Evolutionary conservation across 2,329 filamentous ascomycete genomes (phyloP).

Genomic region (Fusarium sp.): DNA sequence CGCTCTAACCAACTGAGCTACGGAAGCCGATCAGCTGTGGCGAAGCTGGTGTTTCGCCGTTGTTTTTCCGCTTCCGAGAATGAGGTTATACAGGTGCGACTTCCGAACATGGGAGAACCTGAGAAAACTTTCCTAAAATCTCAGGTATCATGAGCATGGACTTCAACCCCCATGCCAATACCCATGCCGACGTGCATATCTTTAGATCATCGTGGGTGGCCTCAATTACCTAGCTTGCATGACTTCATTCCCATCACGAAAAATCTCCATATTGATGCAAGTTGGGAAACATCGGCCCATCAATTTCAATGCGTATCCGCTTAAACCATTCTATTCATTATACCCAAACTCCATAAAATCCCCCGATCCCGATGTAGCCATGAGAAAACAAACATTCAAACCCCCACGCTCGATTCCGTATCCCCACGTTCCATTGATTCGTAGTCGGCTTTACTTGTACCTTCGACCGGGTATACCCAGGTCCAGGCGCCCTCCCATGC

Average conservation of each 20-base stretch:
- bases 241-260: not conserved
- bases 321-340: not conserved
- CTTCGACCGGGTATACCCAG: not conserved
- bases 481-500: slow-evolving; percentile 8
- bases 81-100: not conserved
- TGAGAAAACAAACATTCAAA: not conserved
- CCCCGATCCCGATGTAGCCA: not conserved
- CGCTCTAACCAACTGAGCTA: slow-evolving; percentile 46
- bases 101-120: not conserved
- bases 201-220: not conserved
- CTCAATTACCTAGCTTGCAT: not conserved
- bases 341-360: slow-evolving; percentile 4
- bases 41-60: not conserved
- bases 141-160: not conserved
- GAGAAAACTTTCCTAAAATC: not conserved
- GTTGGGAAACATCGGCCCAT: not conserved
- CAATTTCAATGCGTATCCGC: not conserved
- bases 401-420: slow-evolving; percentile 13
- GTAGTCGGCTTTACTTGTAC: not conserved
- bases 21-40: slow-evolving; percentile 39
- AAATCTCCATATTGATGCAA: not conserved
- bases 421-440: not conserved
- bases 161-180: not conserved
- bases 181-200: not conserved
- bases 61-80: not conserved